Base-by-base conservation (phyloP, 192 early-diverging fungal genomes). In the Umbelopsis vinacea region DNA sequence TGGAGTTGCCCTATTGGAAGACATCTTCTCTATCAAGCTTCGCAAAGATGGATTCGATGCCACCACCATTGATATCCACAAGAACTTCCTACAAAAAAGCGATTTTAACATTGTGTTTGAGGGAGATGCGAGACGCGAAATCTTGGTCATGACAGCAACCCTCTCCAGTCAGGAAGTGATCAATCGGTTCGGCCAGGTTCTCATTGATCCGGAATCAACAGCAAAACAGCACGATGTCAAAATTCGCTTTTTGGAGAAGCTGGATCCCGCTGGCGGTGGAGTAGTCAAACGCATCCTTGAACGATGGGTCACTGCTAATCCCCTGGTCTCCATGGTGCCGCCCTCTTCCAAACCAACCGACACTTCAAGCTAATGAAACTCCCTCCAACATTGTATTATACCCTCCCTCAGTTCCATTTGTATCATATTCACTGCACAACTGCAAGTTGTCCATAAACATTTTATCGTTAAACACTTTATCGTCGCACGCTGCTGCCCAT, bases 161-260 rank as follows among this genome's bases (percentile, higher is more conserved):
- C 67, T 72, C 7, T 47, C 24, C 15, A 52, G 33, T 23, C 29
- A 26, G 1, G n/a, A 38, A 12, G 40, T 45, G 9, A n/a, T 67
- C 19, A 50, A 15, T 10, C 48, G 74, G 29, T 70, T 76, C 47
- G 57, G 47, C 24, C 68, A 46, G 14, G 46, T 24, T 17, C 29
- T 71, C 6, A 46, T 67, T 19, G 52, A 69, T 29, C 73, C 53
- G 4, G 52, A 37, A 22, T 33, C 37, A 19, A 45, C 14, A 17
- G 26, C 57, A 17, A 63, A 37, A 14, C 57, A 63, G 17, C 57
- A 63, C 6, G 57, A 63, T 38, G 33, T 78, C 9, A 73, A 46
- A 19, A 78, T 78, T 21, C 71, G 69, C 24, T 81, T 81, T 22
- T 69, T 81, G 52, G 79, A 81, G 35, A 81, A 81, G 29, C 48